Percentiles rank a stretch among this genome's conserved stretches.
phyloP scores from a whole-genome alignment of 371 early-diverging fungal genomes.

The Rhizopus microsporus region DNA sequence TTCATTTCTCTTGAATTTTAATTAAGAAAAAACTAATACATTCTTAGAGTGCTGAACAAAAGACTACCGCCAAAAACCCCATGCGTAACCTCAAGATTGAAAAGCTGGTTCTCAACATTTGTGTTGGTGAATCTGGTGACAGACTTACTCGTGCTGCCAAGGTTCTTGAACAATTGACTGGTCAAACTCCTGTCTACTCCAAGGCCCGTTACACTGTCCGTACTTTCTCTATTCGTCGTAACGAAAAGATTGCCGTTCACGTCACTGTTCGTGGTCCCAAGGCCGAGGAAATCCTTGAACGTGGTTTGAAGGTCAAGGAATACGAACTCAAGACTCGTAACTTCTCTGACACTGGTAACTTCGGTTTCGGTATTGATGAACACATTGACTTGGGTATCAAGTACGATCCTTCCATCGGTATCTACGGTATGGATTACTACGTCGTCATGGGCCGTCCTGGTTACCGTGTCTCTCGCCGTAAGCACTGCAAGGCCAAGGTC shows the following conservation, averaged over 20 bases:
- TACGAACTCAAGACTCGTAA: slow-evolving; percentile 96
- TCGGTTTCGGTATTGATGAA: slow-evolving; percentile 99
- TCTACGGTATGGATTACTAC: slow-evolving; percentile 98
- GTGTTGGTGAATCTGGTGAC: slow-evolving; percentile 99
- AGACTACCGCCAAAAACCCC: slow-evolving; percentile 72
- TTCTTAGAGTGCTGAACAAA: slow-evolving; percentile 65
- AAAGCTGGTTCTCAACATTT: slow-evolving; percentile 99
- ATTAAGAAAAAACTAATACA: neutral
- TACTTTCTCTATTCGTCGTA: slow-evolving; percentile 99
- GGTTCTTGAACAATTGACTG: slow-evolving; percentile 99
- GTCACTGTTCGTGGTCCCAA: slow-evolving; percentile 97
- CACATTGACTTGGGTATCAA: slow-evolving; percentile 99
- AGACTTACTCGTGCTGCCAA: slow-evolving; percentile 99
- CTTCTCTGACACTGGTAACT: slow-evolving; percentile 99
- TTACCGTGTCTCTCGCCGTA: slow-evolving; percentile 95
- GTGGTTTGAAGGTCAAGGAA: slow-evolving; percentile 99
- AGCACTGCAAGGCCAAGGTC: slow-evolving; percentile 85
- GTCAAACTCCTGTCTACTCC: slow-evolving; percentile 99
- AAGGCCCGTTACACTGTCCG: slow-evolving; percentile 99
- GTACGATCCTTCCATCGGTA: slow-evolving; percentile 99
- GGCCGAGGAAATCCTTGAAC: slow-evolving; percentile 95
- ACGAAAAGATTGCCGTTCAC: slow-evolving; percentile 99
- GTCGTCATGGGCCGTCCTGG: slow-evolving; percentile 99
- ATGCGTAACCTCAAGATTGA: slow-evolving; percentile 98
- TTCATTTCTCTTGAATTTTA: neutral